These are phyloP conservation scores for Lentinus polychrous DNA, from an alignment of 1,284 basidiomycete genomes.

Conservation along the genomic window DNA sequence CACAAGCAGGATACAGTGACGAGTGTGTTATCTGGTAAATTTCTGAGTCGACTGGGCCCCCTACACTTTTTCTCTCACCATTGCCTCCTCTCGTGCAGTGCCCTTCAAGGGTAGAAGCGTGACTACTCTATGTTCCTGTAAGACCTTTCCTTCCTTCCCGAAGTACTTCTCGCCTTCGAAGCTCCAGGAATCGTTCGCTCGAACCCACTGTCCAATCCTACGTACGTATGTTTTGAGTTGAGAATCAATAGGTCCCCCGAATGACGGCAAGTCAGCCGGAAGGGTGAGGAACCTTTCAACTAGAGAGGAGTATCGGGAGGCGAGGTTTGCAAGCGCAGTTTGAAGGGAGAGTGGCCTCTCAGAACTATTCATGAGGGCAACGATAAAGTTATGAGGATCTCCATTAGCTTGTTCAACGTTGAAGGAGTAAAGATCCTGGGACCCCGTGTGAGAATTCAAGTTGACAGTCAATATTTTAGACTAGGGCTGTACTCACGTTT, in stretches of 20 bases:
- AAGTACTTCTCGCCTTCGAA: conserved; percentile 22
- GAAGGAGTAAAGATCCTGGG: conserved; percentile 28
- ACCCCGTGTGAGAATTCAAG: conserved; percentile 11
- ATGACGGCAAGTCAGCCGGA: background rate
- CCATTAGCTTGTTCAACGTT: conserved; percentile 30
- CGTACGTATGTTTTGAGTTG: background rate
- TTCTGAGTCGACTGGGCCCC: too few species aligned
- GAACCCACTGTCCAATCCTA: conserved; percentile 1
- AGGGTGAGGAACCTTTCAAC: conserved; percentile 17
- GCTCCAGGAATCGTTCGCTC: conserved; percentile 3
- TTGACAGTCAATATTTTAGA: background rate
- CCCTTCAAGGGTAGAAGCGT: conserved; percentile 12
- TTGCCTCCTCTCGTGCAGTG: too few species aligned
- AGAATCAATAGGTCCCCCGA: background rate
- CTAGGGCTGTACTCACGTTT: conserved; percentile 25
- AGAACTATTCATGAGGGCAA: conserved; percentile 21
- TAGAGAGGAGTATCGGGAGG: conserved; percentile 20
- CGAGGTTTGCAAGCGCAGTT: conserved; percentile 26
- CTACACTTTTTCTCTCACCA: too few species aligned
- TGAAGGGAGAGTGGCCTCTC: conserved; percentile 22
- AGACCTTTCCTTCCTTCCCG: conserved; percentile 17
- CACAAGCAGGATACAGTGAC: too few species aligned
- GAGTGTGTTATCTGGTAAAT: too few species aligned
- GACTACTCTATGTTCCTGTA: conserved; percentile 14
- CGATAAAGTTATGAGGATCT: conserved; percentile 29